Evolutionary conservation across 805 yeast genomes (phyloP).

Genomic region (Pichia heedii): DNA sequence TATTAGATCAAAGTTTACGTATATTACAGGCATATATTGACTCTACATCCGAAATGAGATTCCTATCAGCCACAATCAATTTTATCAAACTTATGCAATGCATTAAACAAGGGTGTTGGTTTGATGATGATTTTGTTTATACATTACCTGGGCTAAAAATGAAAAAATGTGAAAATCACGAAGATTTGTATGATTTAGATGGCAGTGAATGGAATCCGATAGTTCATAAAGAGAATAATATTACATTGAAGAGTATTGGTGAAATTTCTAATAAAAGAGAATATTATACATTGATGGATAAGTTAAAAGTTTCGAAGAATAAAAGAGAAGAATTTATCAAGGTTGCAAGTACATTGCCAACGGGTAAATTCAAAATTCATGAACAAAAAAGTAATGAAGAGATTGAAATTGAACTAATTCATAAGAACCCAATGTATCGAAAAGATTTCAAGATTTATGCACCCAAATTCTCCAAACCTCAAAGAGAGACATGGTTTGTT

Average conservation of each 20-base stretch:
- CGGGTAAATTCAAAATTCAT: conserved; percentile 36
- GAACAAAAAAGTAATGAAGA: conserved; percentile 28
- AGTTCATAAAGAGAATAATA: conserved; percentile 6
- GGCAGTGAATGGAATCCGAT: conserved; percentile 31
- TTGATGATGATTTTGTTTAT: conserved; percentile 61
- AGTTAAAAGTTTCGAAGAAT: conserved; percentile 34
- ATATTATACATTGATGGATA: conserved; percentile 28
- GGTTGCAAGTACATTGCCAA: conserved; percentile 53
- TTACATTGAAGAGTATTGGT: conserved; percentile 36
- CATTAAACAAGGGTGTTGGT: conserved; percentile 84
- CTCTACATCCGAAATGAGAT: conserved; percentile 78
- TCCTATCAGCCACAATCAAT: conserved; percentile 47
- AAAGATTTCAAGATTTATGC: conserved; percentile 61
- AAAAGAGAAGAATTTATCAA: conserved; percentile 40
- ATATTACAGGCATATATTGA: conserved; percentile 89
- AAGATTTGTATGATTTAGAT: conserved; percentile 18
- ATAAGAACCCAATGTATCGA: conserved; percentile 41
- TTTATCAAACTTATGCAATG: conserved; percentile 71
- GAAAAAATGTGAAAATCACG: conserved; percentile 12
- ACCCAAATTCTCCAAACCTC: conserved; percentile 81
- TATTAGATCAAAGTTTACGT: conserved; percentile 89
- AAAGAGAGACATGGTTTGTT: conserved; percentile 89
- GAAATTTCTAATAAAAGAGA: conserved; percentile 24
- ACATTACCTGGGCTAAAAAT: conserved; percentile 41
- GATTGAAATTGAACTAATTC: conserved; percentile 41